Base-by-base conservation (phyloP, 768 basidiomycete species). In the Lactifluus echinatus region DNA sequence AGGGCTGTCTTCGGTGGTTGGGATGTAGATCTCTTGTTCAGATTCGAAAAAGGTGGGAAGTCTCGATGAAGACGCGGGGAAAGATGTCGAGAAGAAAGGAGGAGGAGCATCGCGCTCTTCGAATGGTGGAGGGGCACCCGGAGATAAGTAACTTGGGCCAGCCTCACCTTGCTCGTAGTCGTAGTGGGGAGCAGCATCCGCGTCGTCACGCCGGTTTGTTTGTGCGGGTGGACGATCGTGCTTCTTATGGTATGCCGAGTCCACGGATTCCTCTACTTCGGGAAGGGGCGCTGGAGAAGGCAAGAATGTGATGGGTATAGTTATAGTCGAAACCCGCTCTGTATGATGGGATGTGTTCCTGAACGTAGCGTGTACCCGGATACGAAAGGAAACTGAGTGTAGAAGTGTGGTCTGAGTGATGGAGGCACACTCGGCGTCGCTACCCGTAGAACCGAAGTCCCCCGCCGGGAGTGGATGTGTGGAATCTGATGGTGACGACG, bases 31-130 rank as follows among this genome's bases (percentile, higher is more conserved):
- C 67, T 89, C 87, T 26, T 76, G 75, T 67, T 91, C 89, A 5
- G 89, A 87, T 67, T 91, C 89, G 55, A 85, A 77, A 67, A 91
- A 91, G 14, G 85, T 87, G 15, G 87, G 87, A 21, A 87, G 69
- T 26, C 74, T 73, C 28, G 59, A 69, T 67, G 72, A 78, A 43
- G 77, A 79, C 12, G 70, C 64, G 26, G 65, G 63, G 63, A 71
- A 71, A 66, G 65, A 67, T 26, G 67, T 61, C 10, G 63, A 55
- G 64, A 67, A 71, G 66, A 84, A 85, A 2, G 89, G 87, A 5
- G 89, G 89, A 10, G 89, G 87, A 0, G 85, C 79, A 61, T 89
- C 87, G 46, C 84, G 79, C 66, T 92, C 89, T 64, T 92, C 89
- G 64, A 91, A 91, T 3, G 89, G 88, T 46, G 89, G 89, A 24